Evolutionary conservation across 495 filamentous ascomycete species (phyloP), one percentile per base, ranked within the genome.

Genomic region (Corynascus novoguineensis): DNA sequence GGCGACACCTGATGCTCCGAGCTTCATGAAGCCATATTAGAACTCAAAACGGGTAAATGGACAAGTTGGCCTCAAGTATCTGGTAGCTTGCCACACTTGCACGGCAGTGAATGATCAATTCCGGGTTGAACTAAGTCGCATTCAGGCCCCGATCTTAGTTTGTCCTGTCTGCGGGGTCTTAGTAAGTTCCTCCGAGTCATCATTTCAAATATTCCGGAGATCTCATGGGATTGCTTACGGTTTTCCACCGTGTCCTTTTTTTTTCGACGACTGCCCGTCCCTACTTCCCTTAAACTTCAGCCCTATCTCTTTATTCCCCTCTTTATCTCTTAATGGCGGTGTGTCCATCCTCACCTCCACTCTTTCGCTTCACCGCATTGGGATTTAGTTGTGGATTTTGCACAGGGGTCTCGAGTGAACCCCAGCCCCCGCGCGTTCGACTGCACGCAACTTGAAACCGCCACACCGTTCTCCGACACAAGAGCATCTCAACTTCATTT

Each of bases 301-400:
- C 27, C 11, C 44, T 10, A 14, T 17, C 27, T 3, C 44, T 48
- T n/a, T 8, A n/a, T 10, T 12, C 35, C 12, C 24, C 24, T 6
- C 1, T 46, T 22, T 21, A 10, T 27, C 24, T 28, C n/a, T 12
- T 52, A 45, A 53, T 41, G 40, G 51, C 51, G 51, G 51, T 53
- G 38, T 55, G 53, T 24, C 28, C 21, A 46, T 22, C 17, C 42
- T 27, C 4, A 8, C 28, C 38, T 38, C 53, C 53, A 46, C 53
- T 38, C 53, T 54, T 19, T 21, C 31, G 53, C 53, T 27, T 55
- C 53, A 55, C 53, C 53, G 53, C 53, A 55, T 55, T 5, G 5
- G 14, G 19, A 24, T 2, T 10, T 4, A 17, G 7, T 45, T 25
- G 24, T 37, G 35, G 24, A 19, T 17, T 28, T 54, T 54, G 38